phyloP scores from a whole-genome alignment of 1,139 yeast species.

The Sugiyamaella paludigena region DNA sequence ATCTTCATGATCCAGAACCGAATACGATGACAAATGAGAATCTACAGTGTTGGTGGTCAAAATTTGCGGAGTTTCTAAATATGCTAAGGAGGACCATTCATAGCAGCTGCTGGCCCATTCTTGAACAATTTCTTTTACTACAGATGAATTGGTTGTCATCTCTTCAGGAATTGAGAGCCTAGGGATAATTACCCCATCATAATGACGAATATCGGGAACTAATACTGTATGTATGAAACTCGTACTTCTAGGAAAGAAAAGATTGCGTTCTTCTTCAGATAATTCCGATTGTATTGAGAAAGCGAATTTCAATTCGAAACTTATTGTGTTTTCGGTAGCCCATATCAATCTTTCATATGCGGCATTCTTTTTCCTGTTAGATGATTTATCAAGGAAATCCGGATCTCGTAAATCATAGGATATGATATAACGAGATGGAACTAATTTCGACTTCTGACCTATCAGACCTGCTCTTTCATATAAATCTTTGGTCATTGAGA shows the following conservation, averaged over 20 bases:
- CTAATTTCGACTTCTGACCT: conserved; percentile 27
- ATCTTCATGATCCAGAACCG: conserved; percentile 22
- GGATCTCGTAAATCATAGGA: conserved; percentile 10
- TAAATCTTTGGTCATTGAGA: conserved; percentile 35
- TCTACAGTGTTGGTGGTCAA: conserved; percentile 24
- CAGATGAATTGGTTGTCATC: background rate
- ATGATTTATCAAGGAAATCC: background rate
- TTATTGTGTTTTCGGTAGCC: conserved; percentile 38
- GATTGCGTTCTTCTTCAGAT: background rate
- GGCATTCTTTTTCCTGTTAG: conserved; percentile 18
- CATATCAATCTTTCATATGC: conserved; percentile 40
- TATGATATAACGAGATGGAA: conserved; percentile 16
- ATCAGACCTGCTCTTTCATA: conserved; percentile 38
- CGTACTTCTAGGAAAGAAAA: background rate
- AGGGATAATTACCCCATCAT: conserved; percentile 18
- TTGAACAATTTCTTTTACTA: conserved; percentile 22
- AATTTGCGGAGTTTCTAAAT: conserved; percentile 25
- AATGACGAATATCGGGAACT: background rate
- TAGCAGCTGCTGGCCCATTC: conserved; percentile 34
- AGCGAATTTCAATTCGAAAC: conserved; percentile 13
- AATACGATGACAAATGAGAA: conserved; percentile 27
- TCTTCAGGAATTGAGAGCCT: conserved; percentile 15
- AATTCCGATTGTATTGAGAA: background rate
- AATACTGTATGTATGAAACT: background rate
- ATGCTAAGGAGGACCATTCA: conserved; percentile 36